These are phyloP conservation scores for Crithidia thermophila DNA, from an alignment of 208 protist genomes.

Conservation along the genomic window DNA sequence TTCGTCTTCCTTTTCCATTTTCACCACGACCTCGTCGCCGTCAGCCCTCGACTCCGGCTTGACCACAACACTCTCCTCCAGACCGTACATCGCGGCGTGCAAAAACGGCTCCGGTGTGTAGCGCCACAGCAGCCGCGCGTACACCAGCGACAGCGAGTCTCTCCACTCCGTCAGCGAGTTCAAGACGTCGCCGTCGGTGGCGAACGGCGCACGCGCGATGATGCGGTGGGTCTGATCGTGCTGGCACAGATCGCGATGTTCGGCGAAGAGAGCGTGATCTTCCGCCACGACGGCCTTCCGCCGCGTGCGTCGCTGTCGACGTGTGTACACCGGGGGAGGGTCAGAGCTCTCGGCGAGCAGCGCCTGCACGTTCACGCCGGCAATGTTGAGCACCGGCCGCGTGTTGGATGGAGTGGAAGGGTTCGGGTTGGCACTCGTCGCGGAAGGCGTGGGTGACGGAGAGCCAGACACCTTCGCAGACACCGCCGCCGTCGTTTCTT, in stretches of 20 bases:
- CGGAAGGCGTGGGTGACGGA: neutral
- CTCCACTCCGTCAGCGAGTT: constrained; percentile 69
- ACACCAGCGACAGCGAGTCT: constrained; percentile 59
- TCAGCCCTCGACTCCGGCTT: constrained; percentile 7
- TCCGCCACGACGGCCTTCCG: constrained; percentile 45
- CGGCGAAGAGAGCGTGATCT: constrained; percentile 55
- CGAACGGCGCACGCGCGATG: constrained; percentile 64
- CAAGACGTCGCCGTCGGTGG: constrained; percentile 77
- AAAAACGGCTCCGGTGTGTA: constrained; percentile 64
- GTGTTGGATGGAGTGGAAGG: constrained; percentile 8
- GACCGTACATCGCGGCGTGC: constrained; percentile 11
- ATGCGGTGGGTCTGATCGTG: constrained; percentile 27
- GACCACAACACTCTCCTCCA: neutral
- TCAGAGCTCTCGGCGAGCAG: constrained; percentile 49
- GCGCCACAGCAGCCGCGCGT: constrained; percentile 79
- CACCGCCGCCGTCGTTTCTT: too few relatives aligned
- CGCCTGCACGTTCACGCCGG: constrained; percentile 43
- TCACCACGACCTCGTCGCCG: neutral
- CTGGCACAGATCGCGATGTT: constrained; percentile 64
- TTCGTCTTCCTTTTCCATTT: constrained; percentile 1
- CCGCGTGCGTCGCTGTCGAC: constrained; percentile 52
- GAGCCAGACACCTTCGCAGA: too few relatives aligned
- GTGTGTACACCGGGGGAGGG: constrained; percentile 55
- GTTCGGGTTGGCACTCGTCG: neutral
- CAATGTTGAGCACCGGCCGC: constrained; percentile 38